phyloP scores from a whole-genome alignment of 2,329 filamentous ascomycete species.

The Hymenoscyphus infarciens region DNA sequence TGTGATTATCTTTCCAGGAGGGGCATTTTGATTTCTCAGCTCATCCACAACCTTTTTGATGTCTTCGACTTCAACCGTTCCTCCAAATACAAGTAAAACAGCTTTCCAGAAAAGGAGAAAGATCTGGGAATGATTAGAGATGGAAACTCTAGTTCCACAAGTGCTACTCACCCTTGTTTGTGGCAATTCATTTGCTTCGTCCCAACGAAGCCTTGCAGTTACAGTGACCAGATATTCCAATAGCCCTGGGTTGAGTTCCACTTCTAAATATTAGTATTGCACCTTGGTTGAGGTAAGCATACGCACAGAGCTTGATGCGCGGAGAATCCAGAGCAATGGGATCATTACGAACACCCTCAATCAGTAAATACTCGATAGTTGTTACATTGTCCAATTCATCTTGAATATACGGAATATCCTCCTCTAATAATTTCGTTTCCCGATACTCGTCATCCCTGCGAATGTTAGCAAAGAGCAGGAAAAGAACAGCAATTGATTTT shows the following conservation, averaged over 20 bases:
- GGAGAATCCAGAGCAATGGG: slow-evolving; percentile 43
- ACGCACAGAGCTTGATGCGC: slow-evolving; percentile 47
- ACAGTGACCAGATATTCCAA: slow-evolving; percentile 69
- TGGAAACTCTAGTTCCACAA: not conserved
- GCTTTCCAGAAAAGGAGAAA: slow-evolving; percentile 91
- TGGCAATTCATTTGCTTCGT: slow-evolving; percentile 60
- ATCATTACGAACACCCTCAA: slow-evolving; percentile 55
- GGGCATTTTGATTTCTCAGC: slow-evolving; percentile 44
- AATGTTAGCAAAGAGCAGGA: slow-evolving; percentile 13
- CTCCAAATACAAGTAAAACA: slow-evolving; percentile 80
- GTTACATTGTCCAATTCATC: slow-evolving; percentile 61
- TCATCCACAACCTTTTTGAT: slow-evolving; percentile 72
- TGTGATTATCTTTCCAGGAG: slow-evolving; percentile 65
- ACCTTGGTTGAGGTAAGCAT: not conserved
- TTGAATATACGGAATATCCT: slow-evolving; percentile 40
- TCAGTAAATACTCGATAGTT: slow-evolving; percentile 58
- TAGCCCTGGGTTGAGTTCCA: slow-evolving; percentile 61
- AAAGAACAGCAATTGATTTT: slow-evolving; percentile 17
- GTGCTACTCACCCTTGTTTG: slow-evolving; percentile 56
- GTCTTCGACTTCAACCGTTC: slow-evolving; percentile 66
- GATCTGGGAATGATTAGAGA: slow-evolving; percentile 46
- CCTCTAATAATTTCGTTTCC: slow-evolving; percentile 31
- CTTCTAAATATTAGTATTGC: slow-evolving; percentile 33
- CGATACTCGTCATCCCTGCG: slow-evolving; percentile 36
- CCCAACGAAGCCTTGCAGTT: slow-evolving; percentile 68